Evolutionary conservation across 352 stramenopile genomes (phyloP), one percentile per base, ranked within the genome.

Genomic region (Globisporangium carolinianum): DNA sequence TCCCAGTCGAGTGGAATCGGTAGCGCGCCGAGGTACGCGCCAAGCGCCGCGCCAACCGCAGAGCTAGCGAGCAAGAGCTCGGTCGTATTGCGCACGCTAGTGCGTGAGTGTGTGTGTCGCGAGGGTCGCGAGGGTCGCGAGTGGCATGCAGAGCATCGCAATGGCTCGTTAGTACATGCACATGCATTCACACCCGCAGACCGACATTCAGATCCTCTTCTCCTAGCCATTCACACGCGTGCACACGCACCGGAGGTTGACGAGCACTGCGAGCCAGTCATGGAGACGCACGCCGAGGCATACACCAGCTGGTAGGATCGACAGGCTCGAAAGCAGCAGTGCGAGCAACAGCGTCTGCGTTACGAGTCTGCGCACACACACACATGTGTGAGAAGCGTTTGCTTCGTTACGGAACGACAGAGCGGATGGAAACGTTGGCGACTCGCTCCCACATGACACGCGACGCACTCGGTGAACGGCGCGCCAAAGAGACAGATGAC

Each of bases 1-100:
- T 95, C 86, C 86, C 86, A 95, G 54, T 95, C 86, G 6, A 95
- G 59, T 2, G 86, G 86, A 63, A 95, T 90, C 46, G 85, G 79
- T 9, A 95, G 53, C 24, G 83, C 83, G 24, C 86, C 86, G 24
- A 90, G 15, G 54, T 92, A 95, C 0, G 75, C 71, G 47, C 86
- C 86, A 5, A 93, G 47, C 14, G 73, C 70, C 11, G 78, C 71
- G 36, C 82, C 82, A 38, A 91, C 72, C 4, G 65, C 69, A 11
- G 82, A 78, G 47, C 68, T 76, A 18, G 80, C 66, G 24, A 89
- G 49, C 39, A 77, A 76, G 18, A 76, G 43, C 35, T 93, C 81
- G 10, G 76, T 61, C 0, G 55, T 46, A 53, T 67, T 69, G 38
- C 63, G 72, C 17, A 70, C 61, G 53, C 81, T 91, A 18, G 11